Evolutionary conservation across 345 rosid species (phyloP), one percentile per base, ranked within the genome.

Genomic region (Bruguiera sexangula): DNA sequence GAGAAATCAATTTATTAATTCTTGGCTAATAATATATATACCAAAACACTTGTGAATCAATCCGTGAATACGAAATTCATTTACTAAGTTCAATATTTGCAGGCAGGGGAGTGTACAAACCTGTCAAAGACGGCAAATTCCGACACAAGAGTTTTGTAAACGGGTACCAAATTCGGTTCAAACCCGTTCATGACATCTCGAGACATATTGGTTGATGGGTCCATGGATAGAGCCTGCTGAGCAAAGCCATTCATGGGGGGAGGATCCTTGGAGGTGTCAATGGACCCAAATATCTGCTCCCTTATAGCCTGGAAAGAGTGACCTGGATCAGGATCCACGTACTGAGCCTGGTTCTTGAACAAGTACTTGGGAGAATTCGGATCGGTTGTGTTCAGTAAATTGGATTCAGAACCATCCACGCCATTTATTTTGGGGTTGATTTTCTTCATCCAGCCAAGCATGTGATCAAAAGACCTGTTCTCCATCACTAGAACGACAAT

Each of bases 381-480:
- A 66, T 94, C 93, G 1, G 80, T 36, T 1, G 83, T 66, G 46
- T 83, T 83, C 39, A 87, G 22, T 0, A 63, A 86, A 74, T 89
- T 91, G 29, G 79, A 83, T 21, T 91, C 85, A 1, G 89, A 76
- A 18, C 93, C 97, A 63, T 89, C 85, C 0, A 89, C 96, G 1
- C 97, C 96, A 78, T 91, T 74, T 87, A 94, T 94, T 30, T 88
- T 85, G 1, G 95, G 89, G 86, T 91, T 89, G 66, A 89, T 75
- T 66, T 83, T 87, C 81, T 91, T 94, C 98, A 94, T 89, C 98
- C 98, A 91, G 0, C 98, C 98, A 4, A 94, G 80, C 97, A 91
- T 94, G 85, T 91, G 98, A 66, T 94, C 98, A 60, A 94, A 91
- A 0, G 98, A 94, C 60, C 98, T 78, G 73, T 94, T 94, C 69